Evolutionary conservation across 139 green algal species (phyloP), one percentile per base, ranked within the genome.

Genomic region (Picochlorum costavermella): DNA sequence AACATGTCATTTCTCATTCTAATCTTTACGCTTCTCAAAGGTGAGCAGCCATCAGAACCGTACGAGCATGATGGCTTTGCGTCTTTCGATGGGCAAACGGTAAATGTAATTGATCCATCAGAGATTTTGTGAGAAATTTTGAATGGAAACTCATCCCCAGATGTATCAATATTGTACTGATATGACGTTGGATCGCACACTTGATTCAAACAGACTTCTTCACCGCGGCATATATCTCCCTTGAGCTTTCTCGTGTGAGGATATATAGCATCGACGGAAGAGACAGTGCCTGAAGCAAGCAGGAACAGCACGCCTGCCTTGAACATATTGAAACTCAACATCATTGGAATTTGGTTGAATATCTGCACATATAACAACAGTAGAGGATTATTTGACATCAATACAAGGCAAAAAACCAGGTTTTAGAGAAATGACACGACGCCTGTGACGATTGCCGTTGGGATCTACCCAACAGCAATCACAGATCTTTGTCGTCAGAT

Each of bases 91-190:
- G 58, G 23, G 20, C 58, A 64, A 26, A 64, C 25, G 20, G 23
- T 57, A 51, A 64, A 64, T 28, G 25, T 14, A 20, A 17, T 50
- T 2, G 9, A 37, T 30, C 12, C 25, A 31, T 17, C 25, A 51
- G n/a, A n/a, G 23, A 57, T 14, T 8, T 29, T 44, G 12, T 57
- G n/a, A 50, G 58, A 64, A 40, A 40, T 40, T 2, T 40, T 8
- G 13, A 57, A 64, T 31, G 58, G 58, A 25, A 64, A 64, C 20
- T 49, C 58, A 6, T 50, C 56, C 12, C 58, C 58, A 29, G 58
- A 23, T 6, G 40, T 57, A 12, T 16, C 43, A 17, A 64, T 23
- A 33, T 64, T 25, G 23, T 50, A 64, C 25, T 64, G 20, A 17
- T 64, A 64, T 17, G 58, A 29, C 12, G 20, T 31, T 17, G 58